These are phyloP conservation scores for Anisodus acutangulus DNA, from an alignment of 257 asterid genomes.

Conservation along the genomic window DNA sequence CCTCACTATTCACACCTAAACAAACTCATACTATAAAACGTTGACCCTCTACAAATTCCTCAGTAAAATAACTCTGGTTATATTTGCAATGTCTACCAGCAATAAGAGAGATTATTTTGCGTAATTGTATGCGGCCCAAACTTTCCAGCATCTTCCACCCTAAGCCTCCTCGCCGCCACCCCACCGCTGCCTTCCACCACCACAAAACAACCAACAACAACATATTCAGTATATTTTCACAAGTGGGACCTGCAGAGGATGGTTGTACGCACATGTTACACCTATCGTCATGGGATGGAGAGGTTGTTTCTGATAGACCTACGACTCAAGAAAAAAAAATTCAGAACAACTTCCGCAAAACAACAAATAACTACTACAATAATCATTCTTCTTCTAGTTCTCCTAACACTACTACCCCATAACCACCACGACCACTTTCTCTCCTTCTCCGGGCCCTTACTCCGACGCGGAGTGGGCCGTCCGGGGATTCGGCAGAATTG, in stretches of 20 bases:
- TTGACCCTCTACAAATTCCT: not conserved
- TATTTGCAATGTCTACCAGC: constrained; percentile 47
- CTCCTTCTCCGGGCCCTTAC: constrained; percentile 48
- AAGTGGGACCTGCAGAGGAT: too few species aligned
- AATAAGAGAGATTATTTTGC: constrained; percentile 51
- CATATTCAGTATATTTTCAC: not conserved
- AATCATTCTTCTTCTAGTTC: constrained; percentile 58
- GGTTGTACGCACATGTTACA: too few species aligned
- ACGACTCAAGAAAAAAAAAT: too few species aligned
- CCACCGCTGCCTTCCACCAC: not conserved
- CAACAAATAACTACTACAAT: not conserved
- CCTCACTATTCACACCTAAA: not conserved
- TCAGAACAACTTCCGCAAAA: too few species aligned
- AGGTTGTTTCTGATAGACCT: too few species aligned
- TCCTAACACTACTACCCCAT: constrained; percentile 39
- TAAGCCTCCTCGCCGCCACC: constrained; percentile 34
- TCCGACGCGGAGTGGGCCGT: constrained; percentile 58
- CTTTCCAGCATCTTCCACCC: constrained; percentile 70
- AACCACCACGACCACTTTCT: constrained; percentile 51
- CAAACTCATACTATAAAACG: not conserved
- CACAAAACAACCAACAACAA: constrained; percentile 16
- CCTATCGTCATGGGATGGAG: too few species aligned
- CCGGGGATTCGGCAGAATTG: constrained; percentile 68
- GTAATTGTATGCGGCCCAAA: constrained; percentile 56
- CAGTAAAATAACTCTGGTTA: not conserved